Evolutionary conservation across 148 eudicot genomes (phyloP).

Genomic region (Beta vulgaris): DNA sequence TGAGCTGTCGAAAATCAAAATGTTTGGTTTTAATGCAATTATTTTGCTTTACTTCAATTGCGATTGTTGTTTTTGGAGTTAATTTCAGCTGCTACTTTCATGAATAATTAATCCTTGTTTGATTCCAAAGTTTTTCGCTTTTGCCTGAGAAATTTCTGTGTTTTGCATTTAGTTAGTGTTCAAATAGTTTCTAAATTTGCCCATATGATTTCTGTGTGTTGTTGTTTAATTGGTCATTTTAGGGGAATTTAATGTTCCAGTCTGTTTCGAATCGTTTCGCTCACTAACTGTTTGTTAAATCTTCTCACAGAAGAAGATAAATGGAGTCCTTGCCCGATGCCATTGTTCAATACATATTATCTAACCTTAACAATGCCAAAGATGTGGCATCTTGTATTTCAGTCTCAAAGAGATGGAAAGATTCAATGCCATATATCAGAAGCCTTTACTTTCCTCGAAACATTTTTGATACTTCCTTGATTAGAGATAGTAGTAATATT

Average conservation of each 20-base stretch:
- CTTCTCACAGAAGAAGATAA: conserved; percentile 31
- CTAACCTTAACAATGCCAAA: conserved; percentile 67
- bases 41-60: too few species aligned
- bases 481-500: conserved; percentile 5
- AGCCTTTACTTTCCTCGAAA: conserved; percentile 82
- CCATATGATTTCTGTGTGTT: neutral
- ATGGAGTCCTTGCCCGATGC: conserved; percentile 89
- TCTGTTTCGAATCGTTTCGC: neutral
- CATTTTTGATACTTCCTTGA: conserved; percentile 48
- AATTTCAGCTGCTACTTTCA: too few species aligned
- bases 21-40: too few species aligned
- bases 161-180: neutral
- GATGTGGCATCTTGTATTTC: conserved; percentile 75
- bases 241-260: neutral
- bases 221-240: neutral
- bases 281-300: conserved; percentile 34
- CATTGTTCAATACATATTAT: conserved; percentile 67
- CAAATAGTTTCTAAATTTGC: neutral
- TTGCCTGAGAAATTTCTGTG: neutral
- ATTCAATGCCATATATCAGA: conserved; percentile 54
- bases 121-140: neutral
- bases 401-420: conserved; percentile 86
- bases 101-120: too few species aligned
- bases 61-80: too few species aligned
- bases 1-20: neutral